phyloP scores from a whole-genome alignment of 495 filamentous ascomycete species.

The Penicillium macrosclerotiorum region DNA sequence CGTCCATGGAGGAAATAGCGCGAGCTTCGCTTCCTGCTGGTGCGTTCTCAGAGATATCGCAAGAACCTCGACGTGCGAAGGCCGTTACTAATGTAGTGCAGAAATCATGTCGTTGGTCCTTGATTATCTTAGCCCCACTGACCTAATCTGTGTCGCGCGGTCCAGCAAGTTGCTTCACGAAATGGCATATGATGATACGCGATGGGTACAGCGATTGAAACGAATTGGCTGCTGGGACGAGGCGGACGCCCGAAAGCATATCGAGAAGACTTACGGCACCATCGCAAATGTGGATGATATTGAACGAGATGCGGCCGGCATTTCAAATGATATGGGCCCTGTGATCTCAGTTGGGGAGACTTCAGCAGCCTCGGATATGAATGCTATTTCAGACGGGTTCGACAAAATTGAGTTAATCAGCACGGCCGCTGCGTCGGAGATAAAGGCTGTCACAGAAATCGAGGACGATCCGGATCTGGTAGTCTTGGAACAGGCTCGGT shows the following conservation, averaged over 20 bases:
- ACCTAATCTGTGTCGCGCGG: conserved; percentile 82
- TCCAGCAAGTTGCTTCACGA: conserved; percentile 87
- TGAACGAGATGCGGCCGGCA: conserved; percentile 41
- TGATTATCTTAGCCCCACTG: conserved; percentile 80
- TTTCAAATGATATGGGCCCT: conserved; percentile 15
- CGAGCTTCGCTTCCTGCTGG: conserved; percentile 79
- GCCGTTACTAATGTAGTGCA: conserved; percentile 30
- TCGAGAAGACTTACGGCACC: conserved; percentile 69
- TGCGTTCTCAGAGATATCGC: conserved; percentile 34
- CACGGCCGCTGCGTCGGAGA: conserved; percentile 14
- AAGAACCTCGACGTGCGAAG: not conserved
- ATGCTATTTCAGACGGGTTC: conserved; percentile 59
- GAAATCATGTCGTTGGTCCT: conserved; percentile 89
- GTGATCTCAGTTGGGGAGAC: conserved; percentile 10
- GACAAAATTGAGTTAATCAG: conserved; percentile 58
- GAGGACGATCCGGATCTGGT: conserved; percentile 54
- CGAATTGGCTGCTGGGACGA: conserved; percentile 94
- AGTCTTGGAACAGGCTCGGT: conserved; percentile 65
- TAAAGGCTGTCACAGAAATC: conserved; percentile 13
- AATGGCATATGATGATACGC: conserved; percentile 98
- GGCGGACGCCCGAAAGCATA: conserved; percentile 71
- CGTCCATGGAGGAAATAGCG: conserved; percentile 70
- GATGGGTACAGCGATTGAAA: conserved; percentile 84
- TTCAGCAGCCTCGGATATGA: conserved; percentile 21
- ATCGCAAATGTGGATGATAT: conserved; percentile 60